Conservation (phyloP, 352 stramenopile genomes). For the Pythium monospermum region DNA sequence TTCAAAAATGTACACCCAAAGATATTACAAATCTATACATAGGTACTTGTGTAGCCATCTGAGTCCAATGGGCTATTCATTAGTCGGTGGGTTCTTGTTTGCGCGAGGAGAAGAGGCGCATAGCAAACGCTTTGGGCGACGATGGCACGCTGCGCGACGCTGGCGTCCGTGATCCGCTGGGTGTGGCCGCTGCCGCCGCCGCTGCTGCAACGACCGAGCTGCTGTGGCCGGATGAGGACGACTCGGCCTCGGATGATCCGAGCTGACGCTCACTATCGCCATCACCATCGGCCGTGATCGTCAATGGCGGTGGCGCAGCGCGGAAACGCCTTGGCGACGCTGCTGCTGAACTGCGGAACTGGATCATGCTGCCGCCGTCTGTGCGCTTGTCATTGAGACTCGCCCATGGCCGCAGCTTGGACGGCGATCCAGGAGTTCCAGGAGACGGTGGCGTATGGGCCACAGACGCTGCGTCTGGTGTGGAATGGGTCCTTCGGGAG, state of each 20-base stretch:
- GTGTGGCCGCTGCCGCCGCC: neutral
- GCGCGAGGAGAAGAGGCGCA: conserved; percentile 16
- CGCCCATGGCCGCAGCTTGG: conserved; percentile 12
- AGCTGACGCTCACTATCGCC: too few relatives aligned
- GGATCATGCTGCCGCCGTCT: neutral
- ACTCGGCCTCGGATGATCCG: too few relatives aligned
- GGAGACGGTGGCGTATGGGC: neutral
- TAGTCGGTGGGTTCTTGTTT: conserved; percentile 7
- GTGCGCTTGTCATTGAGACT: conserved; percentile 19
- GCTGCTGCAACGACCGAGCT: neutral
- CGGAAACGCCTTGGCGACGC: too few relatives aligned
- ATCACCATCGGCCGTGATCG: too few relatives aligned
- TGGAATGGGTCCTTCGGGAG: conserved; percentile 11
- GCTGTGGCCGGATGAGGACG: too few relatives aligned
- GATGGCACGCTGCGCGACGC: conserved; percentile 6
- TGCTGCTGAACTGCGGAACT: neutral
- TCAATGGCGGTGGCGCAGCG: too few relatives aligned
- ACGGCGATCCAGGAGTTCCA: neutral
- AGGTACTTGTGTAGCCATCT: conserved; percentile 14
- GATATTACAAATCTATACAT: conserved; percentile 10
- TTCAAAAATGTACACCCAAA: neutral
- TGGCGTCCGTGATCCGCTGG: neutral
- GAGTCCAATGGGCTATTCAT: too few relatives aligned
- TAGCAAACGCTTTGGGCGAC: conserved; percentile 11
- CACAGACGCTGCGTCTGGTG: too few relatives aligned